Conservation (phyloP, 2,329 filamentous ascomycete species). For the Aspergillus sp. region DNA sequence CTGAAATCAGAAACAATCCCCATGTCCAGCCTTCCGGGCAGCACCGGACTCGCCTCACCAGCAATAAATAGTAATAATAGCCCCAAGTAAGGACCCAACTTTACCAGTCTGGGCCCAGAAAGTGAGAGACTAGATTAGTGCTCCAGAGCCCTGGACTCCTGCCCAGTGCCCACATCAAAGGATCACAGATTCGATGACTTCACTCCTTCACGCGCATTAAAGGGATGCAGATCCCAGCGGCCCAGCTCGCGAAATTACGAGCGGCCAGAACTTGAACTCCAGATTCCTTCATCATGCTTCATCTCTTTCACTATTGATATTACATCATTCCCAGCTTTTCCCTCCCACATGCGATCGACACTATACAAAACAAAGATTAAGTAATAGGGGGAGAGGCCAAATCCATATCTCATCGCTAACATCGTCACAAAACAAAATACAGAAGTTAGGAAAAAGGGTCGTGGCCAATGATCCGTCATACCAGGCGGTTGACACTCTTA, state of each 20-base stretch:
- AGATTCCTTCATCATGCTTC: neutral
- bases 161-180: neutral
- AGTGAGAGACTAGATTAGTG: neutral
- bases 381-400: constrained; percentile 1
- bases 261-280: neutral
- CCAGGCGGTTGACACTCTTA: constrained; percentile 30
- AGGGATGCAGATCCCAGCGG: constrained; percentile 4
- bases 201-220: neutral
- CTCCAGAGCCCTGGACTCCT: neutral
- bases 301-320: neutral
- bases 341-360: neutral
- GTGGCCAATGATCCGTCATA: constrained; percentile 8
- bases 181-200: constrained; percentile 2
- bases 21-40: constrained; percentile 7
- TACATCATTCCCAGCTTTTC: neutral
- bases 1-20: constrained; percentile 9
- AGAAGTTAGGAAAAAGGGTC: constrained; percentile 12
- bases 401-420: constrained; percentile 10
- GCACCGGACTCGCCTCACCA: constrained; percentile 13
- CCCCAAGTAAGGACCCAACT: constrained; percentile 18
- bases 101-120: neutral
- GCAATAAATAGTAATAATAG: constrained; percentile 14
- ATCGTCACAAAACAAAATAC: constrained; percentile 8
- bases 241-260: neutral
- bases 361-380: constrained; percentile 13